Base-by-base conservation (phyloP, 2,329 filamentous ascomycete genomes). In the Onygenales sp. region DNA sequence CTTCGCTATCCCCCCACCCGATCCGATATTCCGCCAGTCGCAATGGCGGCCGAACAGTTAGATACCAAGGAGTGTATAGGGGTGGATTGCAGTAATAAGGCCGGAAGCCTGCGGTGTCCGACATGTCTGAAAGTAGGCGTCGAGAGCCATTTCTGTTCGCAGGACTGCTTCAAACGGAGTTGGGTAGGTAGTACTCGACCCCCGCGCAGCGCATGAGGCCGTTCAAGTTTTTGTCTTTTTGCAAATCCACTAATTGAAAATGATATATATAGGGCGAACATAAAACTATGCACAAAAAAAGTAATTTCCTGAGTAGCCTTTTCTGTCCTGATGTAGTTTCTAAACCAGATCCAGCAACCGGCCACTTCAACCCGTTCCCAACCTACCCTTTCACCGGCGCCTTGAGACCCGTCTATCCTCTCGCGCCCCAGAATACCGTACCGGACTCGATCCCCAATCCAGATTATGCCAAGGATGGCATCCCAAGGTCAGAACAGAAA, bases 161-260 rank as follows among this genome's bases (percentile, higher is more conserved):
- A 98, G 71, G 93, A 97, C 63, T 98, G 93, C 77, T 98, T 98
- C 76, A 97, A 96, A 79, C 86, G 84, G 71, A 98, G 90, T 77
- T 98, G 93, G 93, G 93, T 97, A 83, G 63, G 82, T 13, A 8
- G 62, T 62, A 58, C 62, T 62, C 63, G 62, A 57, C 59, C 54
- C 59, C 59, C 62, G 59, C 58, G 52, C 56, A 61, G 58, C 58
- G 58, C 61, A 60, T 54, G 51, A 54, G 51, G 21, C 21, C 21
- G 3, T 27, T 27, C 21, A 3, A 27, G 21, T 27, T 27, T 27
- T 27, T 27, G 21, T 27, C 21, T 5, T 5, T 27, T 27, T 27
- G 21, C 21, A 27, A 27, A 27, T 13, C 31, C 33, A 43, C 47
- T 54, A 44, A 44, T 58, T 51, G 57, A 62, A 53, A 61, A 50